These are phyloP conservation scores for Pisolithus orientalis DNA, from an alignment of 768 basidiomycete species.

Conservation along the genomic window DNA sequence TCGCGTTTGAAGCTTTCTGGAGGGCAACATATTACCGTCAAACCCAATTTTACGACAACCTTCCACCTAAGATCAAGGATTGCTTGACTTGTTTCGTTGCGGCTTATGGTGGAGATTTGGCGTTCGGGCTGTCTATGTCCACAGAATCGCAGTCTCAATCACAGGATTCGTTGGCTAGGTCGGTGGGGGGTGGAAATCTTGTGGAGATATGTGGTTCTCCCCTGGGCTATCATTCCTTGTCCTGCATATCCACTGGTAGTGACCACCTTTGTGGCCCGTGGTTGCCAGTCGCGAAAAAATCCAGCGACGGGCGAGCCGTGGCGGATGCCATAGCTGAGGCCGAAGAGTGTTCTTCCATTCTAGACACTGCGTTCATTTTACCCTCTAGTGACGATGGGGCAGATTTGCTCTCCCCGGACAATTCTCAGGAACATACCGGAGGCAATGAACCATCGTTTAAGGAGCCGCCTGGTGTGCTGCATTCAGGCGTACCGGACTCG, in stretches of 20 bases:
- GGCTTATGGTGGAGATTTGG: conserved; percentile 43
- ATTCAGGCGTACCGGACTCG: neutral
- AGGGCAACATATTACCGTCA: conserved; percentile 44
- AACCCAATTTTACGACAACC: conserved; percentile 28
- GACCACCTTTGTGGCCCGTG: neutral
- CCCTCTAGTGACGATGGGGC: neutral
- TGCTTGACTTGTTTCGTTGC: conserved; percentile 42
- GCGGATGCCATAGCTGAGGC: neutral
- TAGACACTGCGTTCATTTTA: neutral
- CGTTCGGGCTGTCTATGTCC: conserved; percentile 35
- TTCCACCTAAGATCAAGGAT: conserved; percentile 38
- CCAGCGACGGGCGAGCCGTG: neutral
- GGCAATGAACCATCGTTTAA: neutral
- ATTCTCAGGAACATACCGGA: neutral
- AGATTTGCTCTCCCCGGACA: neutral
- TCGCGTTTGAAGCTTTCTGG: conserved; percentile 56
- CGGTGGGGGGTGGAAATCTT: neutral
- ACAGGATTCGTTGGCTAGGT: conserved; percentile 12
- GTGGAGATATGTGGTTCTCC: neutral
- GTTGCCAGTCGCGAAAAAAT: neutral
- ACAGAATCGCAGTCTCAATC: conserved; percentile 31
- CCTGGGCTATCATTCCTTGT: too few species aligned
- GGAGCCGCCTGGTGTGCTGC: neutral
- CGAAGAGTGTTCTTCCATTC: neutral
- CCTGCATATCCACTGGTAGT: neutral